These are phyloP conservation scores for Neobulgaria alba DNA, from an alignment of 2,329 filamentous ascomycete species.

Conservation along the genomic window DNA sequence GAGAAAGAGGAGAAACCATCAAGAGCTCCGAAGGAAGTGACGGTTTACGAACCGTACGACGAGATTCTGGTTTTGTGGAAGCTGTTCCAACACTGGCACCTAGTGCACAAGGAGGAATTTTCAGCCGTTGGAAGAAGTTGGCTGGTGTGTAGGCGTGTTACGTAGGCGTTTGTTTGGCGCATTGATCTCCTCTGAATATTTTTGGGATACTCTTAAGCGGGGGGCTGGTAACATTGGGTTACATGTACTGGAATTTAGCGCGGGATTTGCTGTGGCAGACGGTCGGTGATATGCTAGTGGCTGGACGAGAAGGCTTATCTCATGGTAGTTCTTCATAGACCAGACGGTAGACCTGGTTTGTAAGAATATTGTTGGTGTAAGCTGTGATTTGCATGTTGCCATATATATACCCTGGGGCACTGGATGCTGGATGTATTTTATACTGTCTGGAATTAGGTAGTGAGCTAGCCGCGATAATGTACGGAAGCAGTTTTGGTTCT, in stretches of 20 bases:
- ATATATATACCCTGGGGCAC: conserved; percentile 14
- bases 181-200: no score
- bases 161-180: no score
- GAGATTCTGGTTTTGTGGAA: conserved; percentile 23
- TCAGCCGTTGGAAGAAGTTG: conserved; percentile 27
- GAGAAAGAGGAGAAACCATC: conserved; percentile 20
- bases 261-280: no score
- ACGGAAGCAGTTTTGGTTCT: no score
- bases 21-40: conserved; percentile 28
- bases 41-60: conserved; percentile 18
- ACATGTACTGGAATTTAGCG: no score
- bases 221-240: no score
- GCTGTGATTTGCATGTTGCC: conserved; percentile 8
- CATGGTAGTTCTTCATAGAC: conserved; percentile 12
- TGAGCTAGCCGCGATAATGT: no score
- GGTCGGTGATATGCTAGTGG: not conserved
- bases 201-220: no score
- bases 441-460: not conserved
- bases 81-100: conserved; percentile 53
- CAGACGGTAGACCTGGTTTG: conserved; percentile 11
- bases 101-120: conserved; percentile 58
- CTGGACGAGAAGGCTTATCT: conserved; percentile 5
- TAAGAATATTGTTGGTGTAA: conserved; percentile 11
- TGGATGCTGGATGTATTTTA: not conserved
- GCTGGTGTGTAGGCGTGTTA: conserved; percentile 17